A percentile compares a stretch with the other conserved stretches of the same genome.
Conservation (phyloP, 768 basidiomycete genomes). For the Tylopilus vinaceipallidus region DNA sequence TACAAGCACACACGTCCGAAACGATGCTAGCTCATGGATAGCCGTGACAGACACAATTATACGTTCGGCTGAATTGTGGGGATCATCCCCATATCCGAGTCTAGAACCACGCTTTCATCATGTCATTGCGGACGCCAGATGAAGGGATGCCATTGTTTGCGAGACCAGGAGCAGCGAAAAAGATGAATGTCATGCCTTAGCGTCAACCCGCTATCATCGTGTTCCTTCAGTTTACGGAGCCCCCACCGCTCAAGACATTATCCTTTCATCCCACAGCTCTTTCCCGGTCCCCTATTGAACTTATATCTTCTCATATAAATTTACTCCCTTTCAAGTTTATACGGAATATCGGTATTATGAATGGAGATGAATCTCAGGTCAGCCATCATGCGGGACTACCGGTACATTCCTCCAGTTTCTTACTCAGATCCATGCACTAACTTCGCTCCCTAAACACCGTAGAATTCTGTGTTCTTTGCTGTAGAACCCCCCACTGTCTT, state of each 20-base stretch:
- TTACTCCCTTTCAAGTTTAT: slow-evolving; percentile 46
- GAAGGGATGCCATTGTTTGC: slow-evolving; percentile 66
- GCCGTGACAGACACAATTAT: not conserved
- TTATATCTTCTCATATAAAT: too few species aligned
- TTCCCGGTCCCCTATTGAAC: slow-evolving; percentile 16
- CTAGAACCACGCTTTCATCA: too few species aligned
- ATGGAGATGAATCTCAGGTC: slow-evolving; percentile 64
- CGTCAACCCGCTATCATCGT: slow-evolving; percentile 68
- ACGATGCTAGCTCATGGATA: too few species aligned
- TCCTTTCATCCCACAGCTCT: slow-evolving; percentile 72
- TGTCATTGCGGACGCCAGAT: slow-evolving; percentile 38
- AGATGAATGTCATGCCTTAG: slow-evolving; percentile 62
- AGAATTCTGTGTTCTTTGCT: slow-evolving; percentile 82
- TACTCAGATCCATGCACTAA: not conserved
- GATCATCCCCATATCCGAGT: too few species aligned
- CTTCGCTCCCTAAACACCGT: not conserved
- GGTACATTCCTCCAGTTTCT: slow-evolving; percentile 37
- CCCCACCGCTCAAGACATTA: slow-evolving; percentile 75
- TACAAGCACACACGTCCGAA: too few species aligned
- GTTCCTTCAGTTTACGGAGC: slow-evolving; percentile 75
- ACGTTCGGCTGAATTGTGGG: too few species aligned
- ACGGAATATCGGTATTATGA: slow-evolving; percentile 71
- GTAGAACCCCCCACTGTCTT: slow-evolving; percentile 71
- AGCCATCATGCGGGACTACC: slow-evolving; percentile 79
- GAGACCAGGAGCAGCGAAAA: slow-evolving; percentile 35